Conservation (phyloP, 1,284 basidiomycete genomes). For the Pascua sp. region DNA sequence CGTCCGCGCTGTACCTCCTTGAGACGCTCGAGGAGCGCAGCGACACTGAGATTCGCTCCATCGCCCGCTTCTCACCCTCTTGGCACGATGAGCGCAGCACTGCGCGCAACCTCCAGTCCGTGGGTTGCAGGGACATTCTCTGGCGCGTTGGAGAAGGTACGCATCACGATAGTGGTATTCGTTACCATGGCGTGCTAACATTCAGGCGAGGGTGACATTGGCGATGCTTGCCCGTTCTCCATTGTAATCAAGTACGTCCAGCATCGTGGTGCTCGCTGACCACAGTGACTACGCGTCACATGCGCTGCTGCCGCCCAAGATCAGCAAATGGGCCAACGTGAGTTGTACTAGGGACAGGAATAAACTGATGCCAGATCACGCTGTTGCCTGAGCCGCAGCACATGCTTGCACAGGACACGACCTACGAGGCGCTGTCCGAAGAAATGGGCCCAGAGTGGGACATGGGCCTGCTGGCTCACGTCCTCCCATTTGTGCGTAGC, state of each 20-base stretch:
- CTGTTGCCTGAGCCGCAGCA: conserved; percentile 1
- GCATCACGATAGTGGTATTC: neutral
- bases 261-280: neutral
- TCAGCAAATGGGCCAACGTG: conserved; percentile 2
- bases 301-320: neutral
- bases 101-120: neutral
- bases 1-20: neutral
- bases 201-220: neutral
- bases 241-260: conserved; percentile 2
- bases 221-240: neutral
- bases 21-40: neutral
- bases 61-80: neutral
- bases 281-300: neutral
- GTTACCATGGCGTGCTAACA: neutral
- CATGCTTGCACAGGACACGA: neutral
- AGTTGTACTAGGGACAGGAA: neutral
- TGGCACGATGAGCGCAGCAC: neutral
- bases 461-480: conserved; percentile 7
- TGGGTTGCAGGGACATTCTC: neutral
- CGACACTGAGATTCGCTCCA: neutral
- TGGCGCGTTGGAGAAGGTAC: conserved; percentile 5
- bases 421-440: neutral
- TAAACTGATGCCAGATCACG: conserved; percentile 2
- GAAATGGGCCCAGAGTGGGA: conserved; percentile 1
- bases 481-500: conserved; percentile 5